phyloP scores from a whole-genome alignment of 2,329 filamentous ascomycete species.

The Colletotrichum chlorophyti region DNA sequence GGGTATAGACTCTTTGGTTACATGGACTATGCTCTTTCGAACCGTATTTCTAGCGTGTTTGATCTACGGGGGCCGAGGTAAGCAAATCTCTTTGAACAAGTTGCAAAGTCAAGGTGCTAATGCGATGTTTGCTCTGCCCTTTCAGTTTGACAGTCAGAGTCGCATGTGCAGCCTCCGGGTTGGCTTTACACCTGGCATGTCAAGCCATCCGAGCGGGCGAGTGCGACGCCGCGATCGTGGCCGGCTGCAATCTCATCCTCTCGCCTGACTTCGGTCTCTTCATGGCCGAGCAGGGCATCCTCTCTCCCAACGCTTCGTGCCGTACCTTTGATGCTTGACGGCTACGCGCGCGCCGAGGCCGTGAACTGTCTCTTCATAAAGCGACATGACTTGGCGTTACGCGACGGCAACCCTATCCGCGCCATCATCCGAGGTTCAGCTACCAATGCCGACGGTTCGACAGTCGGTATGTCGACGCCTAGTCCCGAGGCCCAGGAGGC shows the following conservation, averaged over 20 bases:
- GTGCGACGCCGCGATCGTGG: slow-evolving; percentile 31
- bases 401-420: slow-evolving; percentile 44
- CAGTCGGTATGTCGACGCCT: too few relatives aligned
- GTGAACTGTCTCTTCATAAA: slow-evolving; percentile 48
- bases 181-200: slow-evolving; percentile 33
- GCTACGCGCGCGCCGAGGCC: slow-evolving; percentile 52
- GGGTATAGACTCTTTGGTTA: slow-evolving; percentile 30
- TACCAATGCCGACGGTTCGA: slow-evolving; percentile 45
- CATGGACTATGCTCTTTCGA: slow-evolving; percentile 35
- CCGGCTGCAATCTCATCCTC: slow-evolving; percentile 35
- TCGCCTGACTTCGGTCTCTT: slow-evolving; percentile 30
- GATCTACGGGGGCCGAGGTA: slow-evolving; percentile 40
- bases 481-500: not conserved
- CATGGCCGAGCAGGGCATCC: slow-evolving; percentile 18
- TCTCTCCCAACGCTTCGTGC: slow-evolving; percentile 28
- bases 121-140: slow-evolving; percentile 32
- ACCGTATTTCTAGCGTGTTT: slow-evolving; percentile 39
- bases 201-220: slow-evolving; percentile 30
- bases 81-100: slow-evolving; percentile 29
- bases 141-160: slow-evolving; percentile 34
- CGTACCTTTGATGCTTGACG: slow-evolving; percentile 45
- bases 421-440: slow-evolving; percentile 38
- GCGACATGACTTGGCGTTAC: slow-evolving; percentile 44
- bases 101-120: not conserved
- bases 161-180: slow-evolving; percentile 35